Conservation (phyloP, 1,284 basidiomycete species). For the Cutaneotrichosporon cutaneum region DNA sequence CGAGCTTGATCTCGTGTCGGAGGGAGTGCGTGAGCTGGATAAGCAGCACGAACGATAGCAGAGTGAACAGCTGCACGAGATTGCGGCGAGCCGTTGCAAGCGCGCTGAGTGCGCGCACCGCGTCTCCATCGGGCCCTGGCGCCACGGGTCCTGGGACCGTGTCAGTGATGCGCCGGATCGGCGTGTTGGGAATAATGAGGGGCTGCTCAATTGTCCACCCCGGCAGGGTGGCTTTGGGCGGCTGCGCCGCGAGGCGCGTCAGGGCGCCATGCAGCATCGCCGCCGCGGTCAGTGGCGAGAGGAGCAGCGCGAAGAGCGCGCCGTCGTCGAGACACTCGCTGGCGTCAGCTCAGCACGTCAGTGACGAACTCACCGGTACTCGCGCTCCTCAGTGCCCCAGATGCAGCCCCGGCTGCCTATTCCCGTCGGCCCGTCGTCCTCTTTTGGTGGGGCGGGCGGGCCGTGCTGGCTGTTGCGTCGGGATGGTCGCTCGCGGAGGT, state of each 20-base stretch:
- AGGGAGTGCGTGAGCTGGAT: slow-evolving; percentile 73
- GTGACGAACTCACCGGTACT: slow-evolving; percentile 42
- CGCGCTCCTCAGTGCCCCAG: slow-evolving; percentile 52
- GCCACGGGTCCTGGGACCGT: slow-evolving; percentile 3
- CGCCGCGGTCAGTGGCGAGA: slow-evolving; percentile 72
- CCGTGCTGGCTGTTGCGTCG: slow-evolving; percentile 14
- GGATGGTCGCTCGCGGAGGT: background rate
- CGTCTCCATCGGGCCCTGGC: slow-evolving; percentile 42
- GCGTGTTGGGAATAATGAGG: slow-evolving; percentile 48
- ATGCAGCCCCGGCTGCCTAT: slow-evolving; percentile 42
- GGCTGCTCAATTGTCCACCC: slow-evolving; percentile 77
- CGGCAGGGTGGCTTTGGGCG: slow-evolving; percentile 55
- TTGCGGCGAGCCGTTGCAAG: slow-evolving; percentile 69
- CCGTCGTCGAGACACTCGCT: slow-evolving; percentile 82
- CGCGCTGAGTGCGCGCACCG: slow-evolving; percentile 60
- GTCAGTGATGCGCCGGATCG: slow-evolving; percentile 42
- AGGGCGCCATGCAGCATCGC: slow-evolving; percentile 59
- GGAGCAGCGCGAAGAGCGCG: slow-evolving; percentile 71
- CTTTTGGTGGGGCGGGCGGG: slow-evolving; percentile 8
- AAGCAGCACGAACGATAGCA: slow-evolving; percentile 74
- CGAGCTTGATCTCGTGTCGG: slow-evolving; percentile 60
- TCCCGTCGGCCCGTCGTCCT: slow-evolving; percentile 27
- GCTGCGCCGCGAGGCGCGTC: slow-evolving; percentile 47
- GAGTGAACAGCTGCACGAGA: slow-evolving; percentile 71
- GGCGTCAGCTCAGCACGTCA: slow-evolving; percentile 16